Evolutionary conservation across 306 rosid genomes (phyloP).

Genomic region (Pyrus betulifolia): DNA sequence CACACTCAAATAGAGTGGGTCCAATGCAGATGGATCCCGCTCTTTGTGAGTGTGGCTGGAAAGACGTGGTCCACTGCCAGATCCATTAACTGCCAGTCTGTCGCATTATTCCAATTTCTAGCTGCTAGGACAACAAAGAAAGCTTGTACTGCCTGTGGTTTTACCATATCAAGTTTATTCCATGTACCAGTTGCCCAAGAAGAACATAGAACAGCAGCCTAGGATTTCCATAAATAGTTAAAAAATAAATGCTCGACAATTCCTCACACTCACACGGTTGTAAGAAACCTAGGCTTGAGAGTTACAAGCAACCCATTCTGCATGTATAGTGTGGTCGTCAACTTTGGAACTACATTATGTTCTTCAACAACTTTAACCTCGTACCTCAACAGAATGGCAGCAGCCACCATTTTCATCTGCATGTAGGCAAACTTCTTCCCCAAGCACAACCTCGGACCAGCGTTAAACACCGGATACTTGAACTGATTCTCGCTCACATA

Average conservation of each 20-base stretch:
- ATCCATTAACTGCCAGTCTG: background rate
- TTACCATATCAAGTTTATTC: background rate
- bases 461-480: slow-evolving; percentile 36
- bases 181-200: background rate
- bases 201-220: background rate
- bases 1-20: too few relatives aligned
- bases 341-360: slow-evolving; percentile 25
- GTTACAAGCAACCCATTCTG: slow-evolving; percentile 32
- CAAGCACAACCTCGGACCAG: slow-evolving; percentile 41
- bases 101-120: background rate
- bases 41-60: background rate
- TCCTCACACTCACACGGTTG: background rate
- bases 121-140: background rate
- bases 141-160: background rate
- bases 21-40: too few relatives aligned
- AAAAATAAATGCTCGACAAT: background rate
- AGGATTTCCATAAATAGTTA: background rate
- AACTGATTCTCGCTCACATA: slow-evolving; percentile 24
- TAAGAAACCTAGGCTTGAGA: slow-evolving; percentile 23
- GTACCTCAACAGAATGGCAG: slow-evolving; percentile 27
- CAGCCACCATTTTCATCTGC: slow-evolving; percentile 49
- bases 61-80: background rate
- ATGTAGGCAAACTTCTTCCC: slow-evolving; percentile 39
- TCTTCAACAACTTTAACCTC: slow-evolving; percentile 27
- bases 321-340: slow-evolving; percentile 37